A percentile compares a stretch with the other conserved stretches of the same genome.
phyloP scores from a whole-genome alignment of 192 early-diverging fungal genomes.

The Backusella mclennaniae region DNA sequence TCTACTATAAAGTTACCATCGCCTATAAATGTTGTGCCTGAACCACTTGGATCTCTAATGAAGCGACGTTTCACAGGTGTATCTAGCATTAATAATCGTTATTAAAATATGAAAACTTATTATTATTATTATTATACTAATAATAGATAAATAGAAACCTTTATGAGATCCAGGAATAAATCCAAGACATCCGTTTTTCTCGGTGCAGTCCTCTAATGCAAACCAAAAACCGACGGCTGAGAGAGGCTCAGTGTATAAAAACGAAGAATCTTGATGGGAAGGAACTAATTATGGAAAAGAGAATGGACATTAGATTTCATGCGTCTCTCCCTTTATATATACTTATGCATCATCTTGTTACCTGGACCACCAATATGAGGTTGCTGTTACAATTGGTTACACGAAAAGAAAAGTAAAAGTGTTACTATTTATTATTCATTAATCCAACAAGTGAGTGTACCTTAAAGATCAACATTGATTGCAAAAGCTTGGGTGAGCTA shows the following conservation, averaged over 20 bases:
- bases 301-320: slow-evolving; percentile 22
- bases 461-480: slow-evolving; percentile 93
- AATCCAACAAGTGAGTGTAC: slow-evolving; percentile 4
- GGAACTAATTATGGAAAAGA: slow-evolving; percentile 59
- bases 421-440: background rate
- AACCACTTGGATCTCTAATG: slow-evolving; percentile 50
- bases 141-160: slow-evolving; percentile 24
- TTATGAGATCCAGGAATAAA: slow-evolving; percentile 86
- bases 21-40: slow-evolving; percentile 61
- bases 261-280: slow-evolving; percentile 88
- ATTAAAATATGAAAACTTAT: background rate
- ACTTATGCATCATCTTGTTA: background rate
- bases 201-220: slow-evolving; percentile 89
- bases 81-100: slow-evolving; percentile 22
- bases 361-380: slow-evolving; percentile 54
- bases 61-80: slow-evolving; percentile 63
- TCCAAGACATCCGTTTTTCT: slow-evolving; percentile 82
- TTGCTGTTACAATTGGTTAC: slow-evolving; percentile 27
- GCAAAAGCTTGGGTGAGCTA: slow-evolving; percentile 71
- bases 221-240: slow-evolving; percentile 91
- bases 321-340: background rate
- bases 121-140: background rate
- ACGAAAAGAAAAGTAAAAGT: background rate
- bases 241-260: slow-evolving; percentile 84
- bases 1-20: slow-evolving; percentile 39